These are phyloP conservation scores for Tolypocladium amazonense DNA, from an alignment of 2,329 filamentous ascomycete genomes.

Conservation along the genomic window DNA sequence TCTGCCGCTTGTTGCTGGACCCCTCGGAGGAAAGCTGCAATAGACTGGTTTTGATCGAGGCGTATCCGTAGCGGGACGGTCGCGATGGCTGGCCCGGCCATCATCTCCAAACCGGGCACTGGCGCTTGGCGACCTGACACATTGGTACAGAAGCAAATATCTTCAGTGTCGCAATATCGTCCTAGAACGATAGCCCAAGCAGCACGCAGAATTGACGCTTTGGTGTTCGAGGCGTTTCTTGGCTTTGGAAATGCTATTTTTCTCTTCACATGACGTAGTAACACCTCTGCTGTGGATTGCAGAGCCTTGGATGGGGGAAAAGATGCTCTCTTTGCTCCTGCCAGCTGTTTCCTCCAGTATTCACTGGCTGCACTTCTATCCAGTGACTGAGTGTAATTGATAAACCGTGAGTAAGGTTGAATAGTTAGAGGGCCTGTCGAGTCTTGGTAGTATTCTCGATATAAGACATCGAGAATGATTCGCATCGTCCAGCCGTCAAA, in stretches of 20 bases:
- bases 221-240: neutral
- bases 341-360: neutral
- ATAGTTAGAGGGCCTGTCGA: neutral
- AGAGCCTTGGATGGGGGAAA: neutral
- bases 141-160: neutral
- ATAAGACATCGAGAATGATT: neutral
- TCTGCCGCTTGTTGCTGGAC: conserved; percentile 5
- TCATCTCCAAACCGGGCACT: neutral
- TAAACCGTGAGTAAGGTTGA: neutral
- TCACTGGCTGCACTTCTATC: neutral
- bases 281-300: neutral
- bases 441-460: neutral
- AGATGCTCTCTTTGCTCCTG: neutral
- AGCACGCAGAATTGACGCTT: neutral
- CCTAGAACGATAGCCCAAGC: neutral
- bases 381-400: neutral
- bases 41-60: neutral
- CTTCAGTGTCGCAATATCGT: neutral
- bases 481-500: neutral
- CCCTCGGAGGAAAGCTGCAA: neutral
- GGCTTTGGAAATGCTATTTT: neutral
- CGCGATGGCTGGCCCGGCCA: neutral
- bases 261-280: neutral
- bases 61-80: neutral
- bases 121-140: neutral